Conservation (phyloP, 2,329 filamentous ascomycete genomes). For the Aspergillus pseudoviridinutans region DNA sequence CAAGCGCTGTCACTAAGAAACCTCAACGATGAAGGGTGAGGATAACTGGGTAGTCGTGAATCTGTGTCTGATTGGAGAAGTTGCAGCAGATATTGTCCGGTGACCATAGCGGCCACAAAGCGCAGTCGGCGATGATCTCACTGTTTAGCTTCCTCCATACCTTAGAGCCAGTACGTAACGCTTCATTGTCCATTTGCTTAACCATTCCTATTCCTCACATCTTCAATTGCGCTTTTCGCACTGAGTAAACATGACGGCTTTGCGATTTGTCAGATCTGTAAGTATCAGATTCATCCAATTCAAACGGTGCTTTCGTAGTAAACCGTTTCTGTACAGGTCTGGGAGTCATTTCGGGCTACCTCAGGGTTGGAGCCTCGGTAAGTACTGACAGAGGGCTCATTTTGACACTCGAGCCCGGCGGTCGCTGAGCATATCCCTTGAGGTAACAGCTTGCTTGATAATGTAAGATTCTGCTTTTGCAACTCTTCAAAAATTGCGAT, state of each 20-base stretch:
- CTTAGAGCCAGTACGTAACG: too few species aligned
- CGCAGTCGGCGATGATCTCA: slow-evolving; percentile 26
- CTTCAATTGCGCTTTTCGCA: not conserved
- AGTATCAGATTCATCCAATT: slow-evolving; percentile 18
- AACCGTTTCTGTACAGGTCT: slow-evolving; percentile 54
- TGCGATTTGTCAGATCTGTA: slow-evolving; percentile 64
- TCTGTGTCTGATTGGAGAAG: slow-evolving; percentile 10
- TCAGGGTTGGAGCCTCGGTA: slow-evolving; percentile 89
- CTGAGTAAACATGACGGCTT: slow-evolving; percentile 44
- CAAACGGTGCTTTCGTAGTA: slow-evolving; percentile 5
- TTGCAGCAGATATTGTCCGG: slow-evolving; percentile 19
- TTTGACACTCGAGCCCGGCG: not conserved
- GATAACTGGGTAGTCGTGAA: not conserved
- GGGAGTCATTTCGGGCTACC: slow-evolving; percentile 78
- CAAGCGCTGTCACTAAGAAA: slow-evolving; percentile 7
- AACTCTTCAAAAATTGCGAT: not conserved
- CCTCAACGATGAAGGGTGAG: slow-evolving; percentile 8
- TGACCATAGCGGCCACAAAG: slow-evolving; percentile 23
- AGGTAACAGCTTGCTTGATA: slow-evolving; percentile 32
- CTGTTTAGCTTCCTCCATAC: not conserved
- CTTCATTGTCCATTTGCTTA: slow-evolving; percentile 3
- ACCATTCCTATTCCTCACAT: not conserved
- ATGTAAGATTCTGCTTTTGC: slow-evolving; percentile 29
- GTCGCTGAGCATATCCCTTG: slow-evolving; percentile 6
- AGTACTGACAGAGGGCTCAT: slow-evolving; percentile 12